Conservation (phyloP, 495 filamentous ascomycete genomes). For the Penicillium bovifimosum region DNA sequence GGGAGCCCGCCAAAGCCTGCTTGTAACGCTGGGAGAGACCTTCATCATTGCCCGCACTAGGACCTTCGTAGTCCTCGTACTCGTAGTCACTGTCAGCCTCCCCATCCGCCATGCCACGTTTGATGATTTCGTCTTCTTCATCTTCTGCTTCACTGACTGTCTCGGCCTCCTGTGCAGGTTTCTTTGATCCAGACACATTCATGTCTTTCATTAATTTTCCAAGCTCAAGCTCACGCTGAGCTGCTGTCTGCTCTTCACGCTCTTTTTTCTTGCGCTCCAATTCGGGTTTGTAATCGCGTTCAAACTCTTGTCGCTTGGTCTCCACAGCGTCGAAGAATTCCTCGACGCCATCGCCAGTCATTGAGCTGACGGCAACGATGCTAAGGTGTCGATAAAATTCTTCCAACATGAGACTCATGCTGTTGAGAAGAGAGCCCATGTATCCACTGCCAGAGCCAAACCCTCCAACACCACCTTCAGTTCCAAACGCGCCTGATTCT, state of each 20-base stretch:
- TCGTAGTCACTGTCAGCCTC: conserved; percentile 34
- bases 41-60: conserved; percentile 32
- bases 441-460: conserved; percentile 79
- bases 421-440: conserved; percentile 93
- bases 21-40: conserved; percentile 43
- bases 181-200: conserved; percentile 55
- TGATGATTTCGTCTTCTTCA: conserved; percentile 35
- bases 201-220: conserved; percentile 93
- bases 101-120: conserved; percentile 26
- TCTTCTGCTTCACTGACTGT: conserved; percentile 51
- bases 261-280: conserved; percentile 72
- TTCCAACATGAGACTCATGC: conserved; percentile 95
- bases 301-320: conserved; percentile 84
- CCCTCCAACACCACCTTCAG: conserved; percentile 57
- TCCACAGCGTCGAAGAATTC: conserved; percentile 88
- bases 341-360: conserved; percentile 86
- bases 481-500: conserved; percentile 66
- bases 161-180: conserved; percentile 30
- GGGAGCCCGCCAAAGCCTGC: conserved; percentile 35
- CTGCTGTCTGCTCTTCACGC: conserved; percentile 65
- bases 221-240: conserved; percentile 70
- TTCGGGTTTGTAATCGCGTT: conserved; percentile 86
- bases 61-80: conserved; percentile 29
- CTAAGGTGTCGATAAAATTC: conserved; percentile 94
- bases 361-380: conserved; percentile 86